Evolutionary conservation across 208 protist genomes (phyloP).

Genomic region (Acanthamoeba quina): DNA sequence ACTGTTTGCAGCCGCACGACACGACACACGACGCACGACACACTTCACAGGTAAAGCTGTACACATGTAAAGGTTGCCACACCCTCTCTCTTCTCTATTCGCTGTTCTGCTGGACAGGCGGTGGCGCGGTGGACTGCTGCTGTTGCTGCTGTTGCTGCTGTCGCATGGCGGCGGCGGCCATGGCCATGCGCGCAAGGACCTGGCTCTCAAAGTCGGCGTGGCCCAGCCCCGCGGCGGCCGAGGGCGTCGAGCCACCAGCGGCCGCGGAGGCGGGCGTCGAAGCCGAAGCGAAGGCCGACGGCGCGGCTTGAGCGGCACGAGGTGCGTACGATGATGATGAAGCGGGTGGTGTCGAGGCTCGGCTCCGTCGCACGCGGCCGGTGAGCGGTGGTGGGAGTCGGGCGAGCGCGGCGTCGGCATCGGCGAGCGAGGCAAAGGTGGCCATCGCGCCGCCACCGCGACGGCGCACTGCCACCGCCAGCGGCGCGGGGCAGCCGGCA

Average conservation of each 20-base stretch:
- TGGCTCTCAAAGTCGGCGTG: conserved; percentile 47
- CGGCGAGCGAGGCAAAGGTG: conserved; percentile 16
- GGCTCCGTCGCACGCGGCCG: not conserved
- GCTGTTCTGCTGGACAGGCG: no score
- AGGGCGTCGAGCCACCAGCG: not conserved
- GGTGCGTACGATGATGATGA: not conserved
- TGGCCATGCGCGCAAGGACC: conserved; percentile 24
- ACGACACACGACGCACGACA: no score
- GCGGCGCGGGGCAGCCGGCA: not conserved
- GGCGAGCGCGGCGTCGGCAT: conserved; percentile 36
- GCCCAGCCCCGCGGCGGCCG: not conserved
- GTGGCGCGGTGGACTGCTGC: no score
- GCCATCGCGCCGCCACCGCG: conserved; percentile 25
- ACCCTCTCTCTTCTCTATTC: no score
- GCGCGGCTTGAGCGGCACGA: not conserved
- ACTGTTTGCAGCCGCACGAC: no score
- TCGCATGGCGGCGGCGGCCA: conserved; percentile 37
- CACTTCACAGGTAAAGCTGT: no score
- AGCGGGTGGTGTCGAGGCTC: not conserved
- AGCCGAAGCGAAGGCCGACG: not conserved
- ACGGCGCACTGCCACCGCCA: conserved; percentile 1
- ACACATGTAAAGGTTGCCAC: no score
- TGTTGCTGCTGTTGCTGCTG: not conserved
- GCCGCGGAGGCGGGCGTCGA: not conserved
- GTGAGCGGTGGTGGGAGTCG: conserved; percentile 13